Evolutionary conservation across 192 early-diverging fungal genomes (phyloP).

Genomic region (Coemansia sp.): DNA sequence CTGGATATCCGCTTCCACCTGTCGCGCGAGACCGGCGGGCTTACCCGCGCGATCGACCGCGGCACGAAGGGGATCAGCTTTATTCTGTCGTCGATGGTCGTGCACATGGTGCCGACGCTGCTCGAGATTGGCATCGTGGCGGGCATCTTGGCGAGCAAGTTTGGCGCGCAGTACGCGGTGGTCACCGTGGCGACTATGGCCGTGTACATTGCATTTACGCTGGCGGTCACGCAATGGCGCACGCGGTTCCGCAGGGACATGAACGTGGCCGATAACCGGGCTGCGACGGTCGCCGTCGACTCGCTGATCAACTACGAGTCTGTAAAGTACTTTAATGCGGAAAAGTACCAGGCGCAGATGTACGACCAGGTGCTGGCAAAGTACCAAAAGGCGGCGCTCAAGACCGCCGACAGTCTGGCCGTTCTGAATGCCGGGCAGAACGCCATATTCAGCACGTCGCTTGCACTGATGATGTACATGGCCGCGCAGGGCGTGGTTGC

Average conservation of each 20-base stretch:
- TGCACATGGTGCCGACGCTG: constrained; percentile 92
- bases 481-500: constrained; percentile 81
- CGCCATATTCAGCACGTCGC: constrained; percentile 87
- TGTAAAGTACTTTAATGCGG: constrained; percentile 97
- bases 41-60: constrained; percentile 95
- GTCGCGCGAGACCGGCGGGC: constrained; percentile 91
- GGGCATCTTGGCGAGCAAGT: constrained; percentile 71
- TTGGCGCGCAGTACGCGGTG: constrained; percentile 60
- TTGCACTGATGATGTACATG: constrained; percentile 97
- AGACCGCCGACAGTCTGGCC: constrained; percentile 84
- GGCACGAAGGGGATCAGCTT: constrained; percentile 96
- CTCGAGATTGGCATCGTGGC: constrained; percentile 97
- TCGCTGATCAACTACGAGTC: constrained; percentile 97
- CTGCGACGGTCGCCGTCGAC: constrained; percentile 91
- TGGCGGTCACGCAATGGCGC: constrained; percentile 88
- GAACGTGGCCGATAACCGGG: constrained; percentile 95
- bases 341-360: constrained; percentile 82
- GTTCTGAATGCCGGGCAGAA: constrained; percentile 95
- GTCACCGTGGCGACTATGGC: constrained; percentile 66
- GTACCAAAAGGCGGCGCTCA: constrained; percentile 93
- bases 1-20: constrained; percentile 93
- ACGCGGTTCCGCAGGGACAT: constrained; percentile 84
- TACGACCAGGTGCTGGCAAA: constrained; percentile 86
- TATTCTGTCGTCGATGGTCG: constrained; percentile 90
- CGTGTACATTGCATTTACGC: constrained; percentile 82